Evolutionary conservation across 805 yeast species (phyloP), one percentile per base, ranked within the genome.

Genomic region (Allodekkera sacchari): DNA sequence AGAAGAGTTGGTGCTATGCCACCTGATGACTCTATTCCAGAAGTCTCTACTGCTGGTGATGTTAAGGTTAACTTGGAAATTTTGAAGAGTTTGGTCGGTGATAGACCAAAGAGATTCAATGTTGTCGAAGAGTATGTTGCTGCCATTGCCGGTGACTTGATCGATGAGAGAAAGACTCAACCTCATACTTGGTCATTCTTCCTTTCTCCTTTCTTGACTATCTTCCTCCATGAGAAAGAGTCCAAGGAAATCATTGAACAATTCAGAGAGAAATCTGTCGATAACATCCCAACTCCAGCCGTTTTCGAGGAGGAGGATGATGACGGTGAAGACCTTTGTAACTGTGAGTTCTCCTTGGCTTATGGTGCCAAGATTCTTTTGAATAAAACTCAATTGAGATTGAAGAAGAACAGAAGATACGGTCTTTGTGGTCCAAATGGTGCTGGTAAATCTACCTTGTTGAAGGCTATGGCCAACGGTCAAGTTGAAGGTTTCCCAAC

Each of bases 301-400:
- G 67, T 77, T 58, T 87, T 87, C 68, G 76, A 65, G 48, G 77
- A 72, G 54, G 97, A 89, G 70, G 96, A 88, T 58, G 96, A 87
- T 61, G 97, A 92, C 63, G 98, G 97, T 73, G 97, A 92, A 75
- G 97, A 92, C 64, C 77, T 92, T 61, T 92, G 98, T 81, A 92
- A 92, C 95, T 89, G 97, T 83, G 98, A 92, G 80, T 92, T 92
- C 88, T 92, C 98, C 41, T 77, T 92, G 59, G 99, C 99, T 66
- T 92, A 92, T 70, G 99, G 98, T 89, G 98, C 98, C 60, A 92
- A 92, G 84, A 92, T 92, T 77, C 77, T 92, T 73, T 85, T 92
- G 69, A 92, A 92, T 89, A 89, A 92, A 72, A 92, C 98, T 53
- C 96, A 89, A 74, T 79, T 92, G 65, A 87, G 98, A 73, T 82